These are phyloP conservation scores for Blumeria graminis DNA, from an alignment of 2,329 filamentous ascomycete species.

Conservation along the genomic window DNA sequence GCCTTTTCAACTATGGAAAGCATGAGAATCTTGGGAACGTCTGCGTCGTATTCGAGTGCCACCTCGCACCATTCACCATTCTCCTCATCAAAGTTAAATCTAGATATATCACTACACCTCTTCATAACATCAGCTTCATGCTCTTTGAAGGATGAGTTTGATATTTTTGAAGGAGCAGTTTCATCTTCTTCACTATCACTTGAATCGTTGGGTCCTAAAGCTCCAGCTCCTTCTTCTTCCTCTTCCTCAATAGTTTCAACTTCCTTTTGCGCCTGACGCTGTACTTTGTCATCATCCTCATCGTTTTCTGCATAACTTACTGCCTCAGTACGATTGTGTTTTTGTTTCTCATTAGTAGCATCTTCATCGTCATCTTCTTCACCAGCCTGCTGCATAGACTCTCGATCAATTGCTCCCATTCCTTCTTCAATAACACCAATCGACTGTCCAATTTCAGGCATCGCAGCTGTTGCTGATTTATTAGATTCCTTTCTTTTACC, in stretches of 20 bases:
- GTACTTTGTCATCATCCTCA: slow-evolving; percentile 64
- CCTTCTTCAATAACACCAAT: slow-evolving; percentile 30
- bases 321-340: slow-evolving; percentile 53
- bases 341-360: slow-evolving; percentile 48
- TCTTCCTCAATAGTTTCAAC: slow-evolving; percentile 30
- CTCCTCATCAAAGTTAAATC: slow-evolving; percentile 58
- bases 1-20: slow-evolving; percentile 71
- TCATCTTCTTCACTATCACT: slow-evolving; percentile 16
- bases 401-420: slow-evolving; percentile 16
- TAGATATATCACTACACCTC: slow-evolving; percentile 39
- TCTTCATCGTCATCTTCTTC: slow-evolving; percentile 30
- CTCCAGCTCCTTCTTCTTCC: slow-evolving; percentile 30
- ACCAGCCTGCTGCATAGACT: slow-evolving; percentile 12
- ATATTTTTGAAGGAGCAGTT: slow-evolving; percentile 11
- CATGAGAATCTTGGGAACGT: slow-evolving; percentile 77
- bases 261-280: slow-evolving; percentile 34
- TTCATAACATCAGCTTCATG: slow-evolving; percentile 41
- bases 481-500: slow-evolving; percentile 53
- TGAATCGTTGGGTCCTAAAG: slow-evolving; percentile 20
- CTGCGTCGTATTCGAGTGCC: slow-evolving; percentile 57
- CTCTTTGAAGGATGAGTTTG: slow-evolving; percentile 7
- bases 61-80: slow-evolving; percentile 55
- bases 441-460: slow-evolving; percentile 50
- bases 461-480: slow-evolving; percentile 36
- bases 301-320: slow-evolving; percentile 84